Percentiles rank a stretch among this genome's conserved stretches.
phyloP scores from a whole-genome alignment of 441 rosid species.

The Arabidopsis lyrata region DNA sequence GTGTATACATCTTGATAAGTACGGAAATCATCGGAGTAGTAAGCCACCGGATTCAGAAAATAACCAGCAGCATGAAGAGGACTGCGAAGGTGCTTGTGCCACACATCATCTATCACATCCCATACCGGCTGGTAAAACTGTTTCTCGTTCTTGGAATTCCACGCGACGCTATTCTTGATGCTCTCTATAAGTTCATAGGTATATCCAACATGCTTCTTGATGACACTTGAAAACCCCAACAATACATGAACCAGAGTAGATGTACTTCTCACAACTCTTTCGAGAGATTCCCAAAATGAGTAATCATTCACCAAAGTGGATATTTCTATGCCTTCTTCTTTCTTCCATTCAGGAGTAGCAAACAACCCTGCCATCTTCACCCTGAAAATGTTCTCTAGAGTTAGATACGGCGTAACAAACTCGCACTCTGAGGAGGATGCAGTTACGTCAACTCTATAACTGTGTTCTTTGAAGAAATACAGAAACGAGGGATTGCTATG shows the following conservation, averaged over 20 bases:
- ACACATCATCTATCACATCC: slow-evolving; percentile 65
- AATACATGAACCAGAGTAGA: slow-evolving; percentile 52
- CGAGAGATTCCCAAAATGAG: slow-evolving; percentile 60
- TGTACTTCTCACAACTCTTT: slow-evolving; percentile 48
- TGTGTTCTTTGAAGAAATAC: slow-evolving; percentile 40
- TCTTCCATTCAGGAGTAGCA: slow-evolving; percentile 49
- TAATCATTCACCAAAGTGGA: slow-evolving; percentile 47
- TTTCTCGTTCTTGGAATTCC: slow-evolving; percentile 36
- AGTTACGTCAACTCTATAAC: slow-evolving; percentile 27
- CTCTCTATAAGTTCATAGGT: slow-evolving; percentile 59
- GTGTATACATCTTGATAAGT: slow-evolving; percentile 53
- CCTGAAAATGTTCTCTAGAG: slow-evolving; percentile 52
- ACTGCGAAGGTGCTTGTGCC: slow-evolving; percentile 55
- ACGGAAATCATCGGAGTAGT: slow-evolving; percentile 56
- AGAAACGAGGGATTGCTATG: slow-evolving; percentile 40
- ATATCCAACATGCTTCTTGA: slow-evolving; percentile 51
- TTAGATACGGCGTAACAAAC: slow-evolving; percentile 50
- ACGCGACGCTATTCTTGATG: slow-evolving; percentile 55
- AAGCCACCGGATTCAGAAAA: slow-evolving; percentile 60
- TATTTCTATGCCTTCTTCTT: slow-evolving; percentile 44
- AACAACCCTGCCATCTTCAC: slow-evolving; percentile 52
- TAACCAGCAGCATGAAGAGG: slow-evolving; percentile 72
- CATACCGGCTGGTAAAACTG: slow-evolving; percentile 52
- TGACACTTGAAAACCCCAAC: slow-evolving; percentile 34
- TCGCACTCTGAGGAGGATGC: slow-evolving; percentile 46